Percentiles rank a stretch among this genome's conserved stretches.
Conservation (phyloP, 371 early-diverging fungal species). For the Haplosporangium sp. region DNA sequence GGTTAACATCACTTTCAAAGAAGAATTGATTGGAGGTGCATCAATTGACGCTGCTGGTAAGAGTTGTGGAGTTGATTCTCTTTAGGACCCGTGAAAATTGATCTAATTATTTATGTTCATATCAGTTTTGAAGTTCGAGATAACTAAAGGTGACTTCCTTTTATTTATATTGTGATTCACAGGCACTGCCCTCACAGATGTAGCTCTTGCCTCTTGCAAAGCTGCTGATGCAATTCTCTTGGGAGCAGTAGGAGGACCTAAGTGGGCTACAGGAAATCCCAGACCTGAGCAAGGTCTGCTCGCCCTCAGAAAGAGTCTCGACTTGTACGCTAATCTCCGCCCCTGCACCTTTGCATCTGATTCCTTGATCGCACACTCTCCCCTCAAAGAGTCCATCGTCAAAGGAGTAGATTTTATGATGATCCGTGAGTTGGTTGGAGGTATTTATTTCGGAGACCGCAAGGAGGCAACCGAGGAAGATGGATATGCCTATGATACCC, state of each 20-base stretch:
- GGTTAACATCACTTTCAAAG: constrained; percentile 76
- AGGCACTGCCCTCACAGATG: constrained; percentile 89
- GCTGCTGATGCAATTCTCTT: constrained; percentile 90
- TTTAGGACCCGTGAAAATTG: not conserved
- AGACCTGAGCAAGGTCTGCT: constrained; percentile 96
- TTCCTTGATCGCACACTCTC: constrained; percentile 83
- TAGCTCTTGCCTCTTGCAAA: constrained; percentile 83
- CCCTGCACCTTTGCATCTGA: constrained; percentile 94
- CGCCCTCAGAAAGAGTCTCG: constrained; percentile 89
- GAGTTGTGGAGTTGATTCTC: not conserved
- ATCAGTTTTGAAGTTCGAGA: not conserved
- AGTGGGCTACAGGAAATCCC: constrained; percentile 89
- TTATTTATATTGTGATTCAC: not conserved
- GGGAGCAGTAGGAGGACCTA: constrained; percentile 97
- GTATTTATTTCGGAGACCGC: constrained; percentile 97
- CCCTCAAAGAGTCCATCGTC: constrained; percentile 91
- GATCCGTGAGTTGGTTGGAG: constrained; percentile 95
- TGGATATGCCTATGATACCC: constrained; percentile 91
- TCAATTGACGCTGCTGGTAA: constrained; percentile 93
- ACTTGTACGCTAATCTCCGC: constrained; percentile 95
- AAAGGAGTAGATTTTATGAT: constrained; percentile 91
- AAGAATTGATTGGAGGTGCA: constrained; percentile 90
- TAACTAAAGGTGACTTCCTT: constrained; percentile 37
- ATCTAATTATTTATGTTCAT: too few relatives aligned
- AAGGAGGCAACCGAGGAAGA: constrained; percentile 78